phyloP scores from a whole-genome alignment of 345 rosid species.

The Laguncularia racemosa region DNA sequence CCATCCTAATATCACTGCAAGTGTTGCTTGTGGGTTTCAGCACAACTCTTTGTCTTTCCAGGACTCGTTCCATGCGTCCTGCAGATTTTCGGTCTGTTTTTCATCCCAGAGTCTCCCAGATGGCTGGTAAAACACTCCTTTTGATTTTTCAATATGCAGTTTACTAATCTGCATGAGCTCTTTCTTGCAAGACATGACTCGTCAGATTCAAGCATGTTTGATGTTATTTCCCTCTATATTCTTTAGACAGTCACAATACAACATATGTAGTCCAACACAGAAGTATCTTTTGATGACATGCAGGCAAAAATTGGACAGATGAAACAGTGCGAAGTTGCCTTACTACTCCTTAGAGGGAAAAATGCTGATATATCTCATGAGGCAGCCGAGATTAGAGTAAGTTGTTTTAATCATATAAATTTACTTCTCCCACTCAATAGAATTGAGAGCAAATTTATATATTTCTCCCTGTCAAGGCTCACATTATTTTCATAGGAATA shows the following conservation, averaged over 20 bases:
- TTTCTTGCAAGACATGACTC: too few species aligned
- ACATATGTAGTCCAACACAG: neutral
- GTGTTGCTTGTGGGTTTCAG: conserved; percentile 4
- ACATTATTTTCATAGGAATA: conserved; percentile 20
- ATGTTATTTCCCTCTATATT: neutral
- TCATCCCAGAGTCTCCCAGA: conserved; percentile 56
- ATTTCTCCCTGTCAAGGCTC: neutral
- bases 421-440: neutral
- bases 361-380: conserved; percentile 34
- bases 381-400: conserved; percentile 37
- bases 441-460: too few species aligned
- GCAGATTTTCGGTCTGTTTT: conserved; percentile 27
- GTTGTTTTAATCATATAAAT: neutral
- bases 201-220: neutral
- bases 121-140: conserved; percentile 35
- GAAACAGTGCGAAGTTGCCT: conserved; percentile 23
- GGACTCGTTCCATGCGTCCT: conserved; percentile 37
- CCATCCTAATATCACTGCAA: neutral
- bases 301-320: conserved; percentile 36
- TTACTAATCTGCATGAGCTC: too few species aligned
- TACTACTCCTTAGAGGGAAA: conserved; percentile 26
- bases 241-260: neutral
- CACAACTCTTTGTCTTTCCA: conserved; percentile 7
- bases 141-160: neutral
- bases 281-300: neutral